phyloP scores from a whole-genome alignment of 2,329 filamentous ascomycete species.

The Colletotrichum lupini region DNA sequence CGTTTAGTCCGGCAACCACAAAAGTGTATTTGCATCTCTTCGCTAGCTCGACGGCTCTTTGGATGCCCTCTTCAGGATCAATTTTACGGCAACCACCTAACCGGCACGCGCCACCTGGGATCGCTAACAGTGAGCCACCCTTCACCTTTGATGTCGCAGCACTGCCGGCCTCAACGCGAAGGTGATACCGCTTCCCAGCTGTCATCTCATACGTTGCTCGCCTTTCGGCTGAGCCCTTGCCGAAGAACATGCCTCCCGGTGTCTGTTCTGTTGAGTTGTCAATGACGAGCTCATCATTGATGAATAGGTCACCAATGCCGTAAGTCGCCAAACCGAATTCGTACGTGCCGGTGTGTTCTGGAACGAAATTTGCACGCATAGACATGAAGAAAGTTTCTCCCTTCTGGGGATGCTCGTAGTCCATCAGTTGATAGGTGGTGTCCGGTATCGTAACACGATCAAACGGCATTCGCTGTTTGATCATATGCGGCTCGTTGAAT shows the following conservation, averaged over 20 bases:
- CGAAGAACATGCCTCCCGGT: constrained; percentile 73
- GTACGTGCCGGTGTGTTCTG: constrained; percentile 69
- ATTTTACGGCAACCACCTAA: constrained; percentile 70
- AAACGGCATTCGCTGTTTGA: constrained; percentile 57
- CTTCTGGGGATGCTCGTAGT: constrained; percentile 63
- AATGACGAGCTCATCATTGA: constrained; percentile 71
- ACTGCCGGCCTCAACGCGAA: constrained; percentile 70
- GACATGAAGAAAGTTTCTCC: constrained; percentile 67
- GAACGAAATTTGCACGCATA: constrained; percentile 68
- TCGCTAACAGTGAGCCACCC: constrained; percentile 56
- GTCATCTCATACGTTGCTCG: constrained; percentile 66
- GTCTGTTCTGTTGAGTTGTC: constrained; percentile 74
- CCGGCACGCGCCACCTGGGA: constrained; percentile 70
- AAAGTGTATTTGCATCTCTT: constrained; percentile 80
- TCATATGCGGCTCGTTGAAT: constrained; percentile 67
- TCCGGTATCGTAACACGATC: constrained; percentile 59
- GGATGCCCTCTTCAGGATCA: constrained; percentile 67
- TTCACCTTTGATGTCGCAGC: constrained; percentile 66
- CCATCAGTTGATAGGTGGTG: constrained; percentile 61
- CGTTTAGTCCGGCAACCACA: constrained; percentile 77
- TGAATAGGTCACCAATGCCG: constrained; percentile 71
- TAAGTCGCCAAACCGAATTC: constrained; percentile 74
- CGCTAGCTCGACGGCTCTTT: constrained; percentile 74
- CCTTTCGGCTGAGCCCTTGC: constrained; percentile 73
- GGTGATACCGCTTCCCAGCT: constrained; percentile 67